Evolutionary conservation across 1,139 yeast species (phyloP), one percentile per base, ranked within the genome.

Genomic region (Kurtzmaniella quercitrusa): DNA sequence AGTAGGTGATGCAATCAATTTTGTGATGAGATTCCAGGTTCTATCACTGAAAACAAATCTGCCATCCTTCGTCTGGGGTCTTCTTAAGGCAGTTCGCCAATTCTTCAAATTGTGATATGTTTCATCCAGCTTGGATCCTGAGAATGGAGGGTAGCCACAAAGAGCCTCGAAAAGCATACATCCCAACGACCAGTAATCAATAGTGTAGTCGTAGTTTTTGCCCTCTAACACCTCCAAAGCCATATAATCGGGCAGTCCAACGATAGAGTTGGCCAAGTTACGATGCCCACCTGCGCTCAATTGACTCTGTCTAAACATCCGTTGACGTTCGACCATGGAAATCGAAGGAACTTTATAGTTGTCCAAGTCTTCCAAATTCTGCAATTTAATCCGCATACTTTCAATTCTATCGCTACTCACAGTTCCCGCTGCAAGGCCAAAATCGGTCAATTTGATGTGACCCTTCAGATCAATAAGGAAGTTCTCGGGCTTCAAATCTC

Each of bases 201-300:
- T 95, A 16, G 98, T 91, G 60, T 85, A 91, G 60, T 94, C 96
- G 62, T 94, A 94, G 48, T 85, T 84, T 56, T 85, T 85, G 9
- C 98, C 98, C 63, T 89, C 95, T 49, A 94, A 79, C 6, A 94
- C 98, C 63, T 94, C 99, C 44, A 94, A 75, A 1, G 99, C 98
- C 99, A 94, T 94, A 62, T 94, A 94, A 62, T 94, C 99, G 1
- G 99, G 99, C 6, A 96, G 87, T 0, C 99, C 99, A 11, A 94
- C 99, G 52, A 93, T 90, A 1, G 97, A 89, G 57, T 89, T 87
- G 16, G 99, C 98, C 55, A 85, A 82, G 55, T 86, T 88, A 47
- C 66, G 66, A 48, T 67, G 72, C 19, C 70, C 75, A 16, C 37
- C 38, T 49, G 84, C 88, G 34, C 69, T 70, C 24, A 67, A 63